These are phyloP conservation scores for Schoenoplectus tabernaemontani DNA, from an alignment of 202 grass and related monocot genomes.

Conservation along the genomic window DNA sequence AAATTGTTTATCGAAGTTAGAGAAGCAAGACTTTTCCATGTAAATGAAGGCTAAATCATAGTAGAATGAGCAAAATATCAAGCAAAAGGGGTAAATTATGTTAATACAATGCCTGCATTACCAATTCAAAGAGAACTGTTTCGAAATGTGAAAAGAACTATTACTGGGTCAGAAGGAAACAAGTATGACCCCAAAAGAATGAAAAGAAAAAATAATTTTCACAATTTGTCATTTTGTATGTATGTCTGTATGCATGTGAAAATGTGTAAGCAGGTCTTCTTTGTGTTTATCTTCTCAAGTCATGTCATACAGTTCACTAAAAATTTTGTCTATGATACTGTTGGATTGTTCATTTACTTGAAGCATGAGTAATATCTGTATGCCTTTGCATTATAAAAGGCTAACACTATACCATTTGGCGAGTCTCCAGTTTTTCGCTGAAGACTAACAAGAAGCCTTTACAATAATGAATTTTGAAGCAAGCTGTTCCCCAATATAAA, in stretches of 20 bases:
- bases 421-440: not conserved
- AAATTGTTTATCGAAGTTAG: constrained; percentile 1
- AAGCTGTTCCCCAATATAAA: not conserved
- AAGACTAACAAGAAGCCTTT: too few relatives aligned
- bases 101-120: not conserved
- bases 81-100: not conserved
- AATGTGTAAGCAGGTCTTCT: not conserved
- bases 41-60: not conserved
- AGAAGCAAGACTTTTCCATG: not conserved
- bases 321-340: not conserved
- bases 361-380: not conserved
- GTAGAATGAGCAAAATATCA: not conserved
- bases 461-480: not conserved
- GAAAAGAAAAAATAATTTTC: not conserved
- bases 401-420: not conserved
- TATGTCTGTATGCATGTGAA: not conserved
- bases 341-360: not conserved
- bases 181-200: not conserved
- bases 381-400: not conserved
- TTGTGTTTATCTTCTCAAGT: constrained; percentile 8
- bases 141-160: not conserved
- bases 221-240: not conserved
- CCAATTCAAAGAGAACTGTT: not conserved
- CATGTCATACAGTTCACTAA: not conserved
- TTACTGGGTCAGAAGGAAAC: not conserved